phyloP scores from a whole-genome alignment of 768 basidiomycete species.

The Rhodotorula taiwanensis region DNA sequence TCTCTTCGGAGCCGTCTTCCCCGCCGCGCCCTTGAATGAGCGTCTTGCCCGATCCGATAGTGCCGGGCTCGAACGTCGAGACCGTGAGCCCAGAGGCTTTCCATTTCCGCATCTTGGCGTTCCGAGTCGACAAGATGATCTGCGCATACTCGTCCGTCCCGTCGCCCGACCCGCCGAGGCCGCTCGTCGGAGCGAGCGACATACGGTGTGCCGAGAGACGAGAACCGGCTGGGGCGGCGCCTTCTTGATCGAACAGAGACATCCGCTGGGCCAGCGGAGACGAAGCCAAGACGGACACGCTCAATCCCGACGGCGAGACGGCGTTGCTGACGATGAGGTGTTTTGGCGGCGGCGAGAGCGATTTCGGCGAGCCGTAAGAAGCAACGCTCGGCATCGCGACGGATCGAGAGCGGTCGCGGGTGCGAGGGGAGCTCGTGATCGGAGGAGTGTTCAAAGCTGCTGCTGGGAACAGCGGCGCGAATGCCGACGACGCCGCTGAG shows the following conservation, averaged over 20 bases:
- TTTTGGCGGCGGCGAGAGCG: too few species aligned
- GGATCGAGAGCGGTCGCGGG: conserved; percentile 20
- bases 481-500: conserved; percentile 23
- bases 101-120: conserved; percentile 49
- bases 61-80: conserved; percentile 14
- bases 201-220: conserved; percentile 19
- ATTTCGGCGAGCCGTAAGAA: too few species aligned
- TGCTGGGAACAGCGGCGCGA: conserved; percentile 33
- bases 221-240: neutral
- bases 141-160: conserved; percentile 39
- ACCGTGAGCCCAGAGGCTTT: conserved; percentile 28
- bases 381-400: neutral
- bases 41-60: conserved; percentile 9
- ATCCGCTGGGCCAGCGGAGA: neutral
- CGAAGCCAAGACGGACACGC: too few species aligned
- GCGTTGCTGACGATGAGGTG: neutral
- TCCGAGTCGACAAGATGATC: conserved; percentile 48
- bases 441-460: conserved; percentile 2
- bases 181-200: conserved; percentile 15
- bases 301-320: too few species aligned
- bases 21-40: neutral
- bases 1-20: neutral
- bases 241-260: neutral
- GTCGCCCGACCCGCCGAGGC: neutral
- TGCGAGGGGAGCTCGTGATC: neutral